Conservation (phyloP, 331 rosid species). For the Quercus phellos region DNA sequence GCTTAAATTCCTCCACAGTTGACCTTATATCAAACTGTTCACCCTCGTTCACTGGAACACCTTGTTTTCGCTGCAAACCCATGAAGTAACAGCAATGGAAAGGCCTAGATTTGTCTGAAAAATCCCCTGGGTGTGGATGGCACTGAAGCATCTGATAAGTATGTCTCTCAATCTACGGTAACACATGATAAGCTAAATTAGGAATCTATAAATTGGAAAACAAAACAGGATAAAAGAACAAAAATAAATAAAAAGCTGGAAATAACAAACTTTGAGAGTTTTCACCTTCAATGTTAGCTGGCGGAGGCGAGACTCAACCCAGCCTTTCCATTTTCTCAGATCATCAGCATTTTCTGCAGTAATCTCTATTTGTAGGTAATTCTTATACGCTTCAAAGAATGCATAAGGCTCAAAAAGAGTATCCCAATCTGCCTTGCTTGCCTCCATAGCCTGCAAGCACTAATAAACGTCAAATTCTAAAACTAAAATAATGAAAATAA, state of each 20-base stretch:
- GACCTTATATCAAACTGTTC: slow-evolving; percentile 78
- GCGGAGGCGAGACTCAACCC: slow-evolving; percentile 99
- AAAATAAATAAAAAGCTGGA: not conserved
- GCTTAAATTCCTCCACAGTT: slow-evolving; percentile 77
- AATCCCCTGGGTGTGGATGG: slow-evolving; percentile 90
- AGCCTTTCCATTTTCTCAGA: slow-evolving; percentile 92
- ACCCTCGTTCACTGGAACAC: slow-evolving; percentile 61
- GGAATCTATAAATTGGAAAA: not conserved
- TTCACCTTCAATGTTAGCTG: slow-evolving; percentile 84
- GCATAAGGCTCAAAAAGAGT: slow-evolving; percentile 82
- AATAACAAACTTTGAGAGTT: not conserved
- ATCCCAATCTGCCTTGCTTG: slow-evolving; percentile 81
- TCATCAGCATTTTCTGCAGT: slow-evolving; percentile 71
- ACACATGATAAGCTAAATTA: slow-evolving; percentile 4
- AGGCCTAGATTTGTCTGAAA: slow-evolving; percentile 71
- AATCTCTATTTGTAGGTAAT: slow-evolving; percentile 83
- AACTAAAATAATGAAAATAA: not conserved
- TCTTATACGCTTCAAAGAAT: slow-evolving; percentile 83
- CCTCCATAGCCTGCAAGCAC: slow-evolving; percentile 75
- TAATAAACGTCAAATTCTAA: slow-evolving; percentile 19
- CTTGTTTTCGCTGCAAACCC: slow-evolving; percentile 94
- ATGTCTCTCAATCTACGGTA: slow-evolving; percentile 74
- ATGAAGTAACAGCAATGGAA: slow-evolving; percentile 78
- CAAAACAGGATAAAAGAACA: slow-evolving; percentile 3
- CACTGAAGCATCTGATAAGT: slow-evolving; percentile 80